Evolutionary conservation across 306 rosid genomes (phyloP).

Genomic region (Fagus crenata): DNA sequence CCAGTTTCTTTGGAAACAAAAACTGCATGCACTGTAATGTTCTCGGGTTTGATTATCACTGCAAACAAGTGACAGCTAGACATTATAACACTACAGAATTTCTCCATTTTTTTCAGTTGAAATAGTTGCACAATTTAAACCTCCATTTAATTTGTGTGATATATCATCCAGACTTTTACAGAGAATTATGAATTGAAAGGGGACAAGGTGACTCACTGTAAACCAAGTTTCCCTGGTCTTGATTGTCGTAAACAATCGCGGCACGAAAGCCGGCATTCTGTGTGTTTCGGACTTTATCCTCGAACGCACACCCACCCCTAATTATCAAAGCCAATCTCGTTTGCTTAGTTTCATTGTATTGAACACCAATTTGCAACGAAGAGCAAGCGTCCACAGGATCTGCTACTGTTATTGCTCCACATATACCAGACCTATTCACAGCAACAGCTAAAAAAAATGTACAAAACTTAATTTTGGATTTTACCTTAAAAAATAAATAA

Average conservation of each 20-base stretch:
- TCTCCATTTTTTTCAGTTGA: neutral
- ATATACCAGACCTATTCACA: conserved; percentile 26
- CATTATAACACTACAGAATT: neutral
- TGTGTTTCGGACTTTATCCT: conserved; percentile 32
- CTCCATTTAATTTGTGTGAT: neutral
- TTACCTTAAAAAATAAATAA: neutral
- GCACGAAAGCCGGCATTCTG: conserved; percentile 39
- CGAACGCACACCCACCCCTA: conserved; percentile 40
- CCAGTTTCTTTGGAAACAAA: conserved; percentile 38
- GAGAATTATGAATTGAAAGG: neutral
- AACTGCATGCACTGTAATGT: conserved; percentile 31
- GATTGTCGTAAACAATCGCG: conserved; percentile 36
- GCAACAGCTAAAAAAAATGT: conserved; percentile 10
- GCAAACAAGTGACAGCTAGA: conserved; percentile 8
- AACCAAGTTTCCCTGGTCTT: conserved; percentile 27
- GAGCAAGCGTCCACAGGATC: conserved; percentile 42
- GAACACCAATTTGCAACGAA: conserved; percentile 13
- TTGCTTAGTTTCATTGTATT: conserved; percentile 5
- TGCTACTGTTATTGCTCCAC: conserved; percentile 32
- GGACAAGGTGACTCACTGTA: conserved; percentile 30
- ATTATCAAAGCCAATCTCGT: conserved; percentile 25
- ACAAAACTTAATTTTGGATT: neutral
- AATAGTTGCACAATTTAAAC: neutral
- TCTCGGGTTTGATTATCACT: conserved; percentile 36
- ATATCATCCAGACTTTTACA: neutral